A percentile compares a stretch with the other conserved stretches of the same genome.
Conservation (phyloP, 139 green algal species). For the Pleodorina starrii region DNA sequence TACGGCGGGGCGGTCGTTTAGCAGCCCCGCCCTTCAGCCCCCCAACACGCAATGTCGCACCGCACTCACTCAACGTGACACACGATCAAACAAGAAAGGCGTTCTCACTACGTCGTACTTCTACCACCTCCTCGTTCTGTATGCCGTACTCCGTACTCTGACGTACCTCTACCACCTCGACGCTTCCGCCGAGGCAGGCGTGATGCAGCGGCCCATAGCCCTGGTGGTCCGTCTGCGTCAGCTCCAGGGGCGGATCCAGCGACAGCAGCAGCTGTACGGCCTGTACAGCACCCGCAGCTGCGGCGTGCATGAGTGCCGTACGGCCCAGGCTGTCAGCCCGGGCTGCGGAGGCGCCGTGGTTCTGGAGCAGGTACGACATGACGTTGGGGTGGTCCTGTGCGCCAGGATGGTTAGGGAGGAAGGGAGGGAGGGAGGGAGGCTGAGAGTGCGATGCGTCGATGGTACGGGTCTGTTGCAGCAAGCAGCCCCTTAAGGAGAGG, state of each 20-base stretch:
- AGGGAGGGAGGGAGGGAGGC: neutral
- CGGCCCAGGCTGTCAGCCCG: constrained; percentile 25
- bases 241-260: neutral
- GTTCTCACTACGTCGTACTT: too few species aligned
- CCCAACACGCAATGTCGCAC: too few species aligned
- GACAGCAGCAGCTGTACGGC: constrained; percentile 40
- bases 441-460: too few species aligned
- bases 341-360: neutral
- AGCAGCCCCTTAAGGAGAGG: too few species aligned
- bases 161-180: constrained; percentile 29
- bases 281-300: constrained; percentile 35
- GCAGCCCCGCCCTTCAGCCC: too few species aligned
- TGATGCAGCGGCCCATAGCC: constrained; percentile 44
- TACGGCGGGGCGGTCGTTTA: too few species aligned
- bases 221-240: neutral
- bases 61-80: too few species aligned
- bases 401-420: too few species aligned
- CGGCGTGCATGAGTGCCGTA: constrained; percentile 51
- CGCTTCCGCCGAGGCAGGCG: constrained; percentile 40
- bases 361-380: constrained; percentile 22
- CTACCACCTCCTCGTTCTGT: too few species aligned
- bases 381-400: constrained; percentile 22
- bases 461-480: too few species aligned
- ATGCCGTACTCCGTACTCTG: too few species aligned
- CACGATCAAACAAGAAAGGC: too few species aligned